Evolutionary conservation across 768 basidiomycete genomes (phyloP).

Genomic region (Lactarius akahatsu): DNA sequence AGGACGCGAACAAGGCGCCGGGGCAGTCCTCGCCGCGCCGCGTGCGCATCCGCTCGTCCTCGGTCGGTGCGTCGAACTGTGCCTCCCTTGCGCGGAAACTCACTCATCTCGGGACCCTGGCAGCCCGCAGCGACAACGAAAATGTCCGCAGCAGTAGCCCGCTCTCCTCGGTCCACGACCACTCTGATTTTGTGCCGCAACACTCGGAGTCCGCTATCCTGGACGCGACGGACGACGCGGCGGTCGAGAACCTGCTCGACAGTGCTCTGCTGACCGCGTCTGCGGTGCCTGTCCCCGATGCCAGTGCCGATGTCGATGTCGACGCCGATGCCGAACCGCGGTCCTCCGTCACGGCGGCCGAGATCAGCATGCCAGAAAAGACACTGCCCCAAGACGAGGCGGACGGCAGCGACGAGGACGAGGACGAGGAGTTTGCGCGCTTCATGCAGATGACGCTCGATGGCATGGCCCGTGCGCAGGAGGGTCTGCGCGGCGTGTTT

Average conservation of each 20-base stretch:
- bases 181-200: background rate
- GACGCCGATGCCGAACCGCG: conserved; percentile 5
- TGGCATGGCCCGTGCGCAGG: conserved; percentile 25
- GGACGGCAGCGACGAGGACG: conserved; percentile 15
- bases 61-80: background rate
- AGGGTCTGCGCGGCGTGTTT: conserved; percentile 25
- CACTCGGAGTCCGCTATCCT: conserved; percentile 8
- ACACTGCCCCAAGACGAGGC: background rate
- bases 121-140: background rate
- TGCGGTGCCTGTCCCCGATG: background rate
- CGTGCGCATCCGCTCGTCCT: background rate
- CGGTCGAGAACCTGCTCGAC: conserved; percentile 25
- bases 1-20: background rate
- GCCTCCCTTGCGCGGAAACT: background rate
- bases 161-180: conserved; percentile 14
- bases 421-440: conserved; percentile 17
- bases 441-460: conserved; percentile 26
- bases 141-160: conserved; percentile 2
- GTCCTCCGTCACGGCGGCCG: conserved; percentile 14
- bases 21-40: background rate
- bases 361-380: background rate
- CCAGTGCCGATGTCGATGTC: background rate
- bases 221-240: conserved; percentile 22
- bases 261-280: background rate
- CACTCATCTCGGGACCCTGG: background rate